Evolutionary conservation across 192 early-diverging fungal genomes (phyloP), one percentile per base, ranked within the genome.

Genomic region (Backusella liffmaniae): DNA sequence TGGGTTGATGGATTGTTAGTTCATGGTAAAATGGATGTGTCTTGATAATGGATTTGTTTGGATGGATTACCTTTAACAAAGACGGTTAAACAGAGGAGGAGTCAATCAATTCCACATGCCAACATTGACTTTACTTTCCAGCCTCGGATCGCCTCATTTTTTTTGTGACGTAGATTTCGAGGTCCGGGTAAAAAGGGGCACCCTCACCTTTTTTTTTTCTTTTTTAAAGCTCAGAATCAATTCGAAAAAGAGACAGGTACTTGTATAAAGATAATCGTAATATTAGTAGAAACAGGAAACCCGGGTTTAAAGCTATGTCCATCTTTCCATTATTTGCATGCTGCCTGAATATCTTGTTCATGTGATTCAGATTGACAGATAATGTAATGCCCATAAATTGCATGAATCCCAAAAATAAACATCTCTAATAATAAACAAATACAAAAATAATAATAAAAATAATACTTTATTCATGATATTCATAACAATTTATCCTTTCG

Each of bases 31-130:
- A 9, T 21, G 9, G 26, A 62, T 62, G 8, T 23, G 2, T 62
- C 26, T 21, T 29, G 9, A 5, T 6, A 21, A 72, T 79, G 53
- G 73, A 71, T 79, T 41, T 7, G 72, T 36, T 53, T 79, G 73
- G 79, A 76, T 76, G 42, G 69, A 75, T 79, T 71, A 46, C 42
- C 70, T 41, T 71, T 71, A 46, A 71, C 44, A 44, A 71, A 26
- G 70, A 71, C 70, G 70, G 70, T 71, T 71, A 71, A 67, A 71
- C 70, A 71, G 70, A 71, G 70, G 70, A 71, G 70, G 68, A 49
- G 16, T 49, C 29, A 71, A 71, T 39, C 67, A 41, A 16, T 37
- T 23, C 10, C 7, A 23, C 34, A 32, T 39, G 34, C 13, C 37
- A 35, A 16, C 34, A 26, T 23, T 69, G 34, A 37, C 37, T 69